Conservation (phyloP, 2,329 filamentous ascomycete species). For the Aspergillaceae sp. region DNA sequence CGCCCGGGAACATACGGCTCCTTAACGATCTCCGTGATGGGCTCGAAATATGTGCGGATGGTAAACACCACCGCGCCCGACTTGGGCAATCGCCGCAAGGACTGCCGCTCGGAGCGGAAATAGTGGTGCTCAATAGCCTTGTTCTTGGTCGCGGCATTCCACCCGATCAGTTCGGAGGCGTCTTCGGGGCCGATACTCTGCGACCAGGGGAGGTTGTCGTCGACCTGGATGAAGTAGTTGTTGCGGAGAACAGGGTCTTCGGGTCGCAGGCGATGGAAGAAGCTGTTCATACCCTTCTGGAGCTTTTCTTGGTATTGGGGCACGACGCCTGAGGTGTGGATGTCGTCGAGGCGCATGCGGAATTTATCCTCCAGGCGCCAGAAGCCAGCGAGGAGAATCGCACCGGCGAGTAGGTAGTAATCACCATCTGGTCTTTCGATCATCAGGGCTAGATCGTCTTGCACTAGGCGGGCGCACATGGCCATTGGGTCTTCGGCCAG, state of each 20-base stretch:
- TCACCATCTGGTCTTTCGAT: slow-evolving; percentile 66
- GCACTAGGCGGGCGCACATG: slow-evolving; percentile 61
- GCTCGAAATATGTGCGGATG: slow-evolving; percentile 71
- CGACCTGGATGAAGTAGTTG: slow-evolving; percentile 85
- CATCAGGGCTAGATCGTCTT: slow-evolving; percentile 81
- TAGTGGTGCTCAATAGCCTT: slow-evolving; percentile 63
- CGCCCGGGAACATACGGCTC: slow-evolving; percentile 72
- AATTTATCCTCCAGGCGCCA: slow-evolving; percentile 76
- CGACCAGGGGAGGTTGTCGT: slow-evolving; percentile 68
- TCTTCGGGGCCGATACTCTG: slow-evolving; percentile 69
- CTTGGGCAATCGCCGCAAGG: slow-evolving; percentile 53
- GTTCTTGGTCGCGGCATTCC: slow-evolving; percentile 69
- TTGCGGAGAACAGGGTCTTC: slow-evolving; percentile 61
- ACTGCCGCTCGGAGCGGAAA: slow-evolving; percentile 70
- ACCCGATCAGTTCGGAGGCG: slow-evolving; percentile 48
- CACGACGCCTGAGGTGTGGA: slow-evolving; percentile 70
- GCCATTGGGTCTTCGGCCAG: slow-evolving; percentile 71
- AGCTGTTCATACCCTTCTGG: slow-evolving; percentile 70
- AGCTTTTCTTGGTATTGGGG: slow-evolving; percentile 63
- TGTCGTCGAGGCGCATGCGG: slow-evolving; percentile 68
- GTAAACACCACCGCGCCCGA: slow-evolving; percentile 60
- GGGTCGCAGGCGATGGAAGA: slow-evolving; percentile 64
- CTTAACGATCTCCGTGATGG: slow-evolving; percentile 56
- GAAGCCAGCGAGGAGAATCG: slow-evolving; percentile 70
- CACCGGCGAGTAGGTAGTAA: slow-evolving; percentile 70